These are phyloP conservation scores for Cryptococcus sp. DNA, from an alignment of 1,284 basidiomycete genomes.

Conservation along the genomic window DNA sequence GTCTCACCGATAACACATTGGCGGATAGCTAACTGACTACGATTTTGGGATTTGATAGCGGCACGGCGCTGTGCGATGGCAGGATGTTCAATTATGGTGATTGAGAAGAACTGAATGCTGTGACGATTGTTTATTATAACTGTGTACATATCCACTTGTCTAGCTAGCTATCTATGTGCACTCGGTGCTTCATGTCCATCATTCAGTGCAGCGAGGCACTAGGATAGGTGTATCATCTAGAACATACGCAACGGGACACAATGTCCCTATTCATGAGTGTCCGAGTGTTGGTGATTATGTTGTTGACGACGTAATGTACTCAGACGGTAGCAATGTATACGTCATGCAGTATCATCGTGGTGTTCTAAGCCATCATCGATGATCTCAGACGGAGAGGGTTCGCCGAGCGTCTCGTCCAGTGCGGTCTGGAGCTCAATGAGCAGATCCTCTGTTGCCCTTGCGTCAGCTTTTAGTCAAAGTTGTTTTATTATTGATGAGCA, in stretches of 20 bases:
- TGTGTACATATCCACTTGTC: too few species aligned
- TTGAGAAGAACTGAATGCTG: neutral
- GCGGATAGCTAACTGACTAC: neutral
- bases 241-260: too few species aligned
- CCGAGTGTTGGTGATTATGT: too few species aligned
- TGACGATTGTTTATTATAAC: too few species aligned
- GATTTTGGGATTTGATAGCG: neutral
- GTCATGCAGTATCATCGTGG: too few species aligned
- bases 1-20: neutral
- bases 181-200: neutral
- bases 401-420: slow-evolving; percentile 36
- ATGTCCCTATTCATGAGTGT: too few species aligned
- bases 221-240: too few species aligned
- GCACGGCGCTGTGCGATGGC: slow-evolving; percentile 17
- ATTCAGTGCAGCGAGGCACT: neutral
- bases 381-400: neutral
- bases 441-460: slow-evolving; percentile 32
- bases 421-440: slow-evolving; percentile 40
- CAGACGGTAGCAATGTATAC: too few species aligned
- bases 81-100: slow-evolving; percentile 22
- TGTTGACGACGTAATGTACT: too few species aligned
- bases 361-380: too few species aligned
- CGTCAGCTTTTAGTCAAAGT: neutral
- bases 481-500: neutral
- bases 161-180: neutral